Evolutionary conservation across 805 yeast species (phyloP).

Genomic region (Starmerella potacharoeniae): DNA sequence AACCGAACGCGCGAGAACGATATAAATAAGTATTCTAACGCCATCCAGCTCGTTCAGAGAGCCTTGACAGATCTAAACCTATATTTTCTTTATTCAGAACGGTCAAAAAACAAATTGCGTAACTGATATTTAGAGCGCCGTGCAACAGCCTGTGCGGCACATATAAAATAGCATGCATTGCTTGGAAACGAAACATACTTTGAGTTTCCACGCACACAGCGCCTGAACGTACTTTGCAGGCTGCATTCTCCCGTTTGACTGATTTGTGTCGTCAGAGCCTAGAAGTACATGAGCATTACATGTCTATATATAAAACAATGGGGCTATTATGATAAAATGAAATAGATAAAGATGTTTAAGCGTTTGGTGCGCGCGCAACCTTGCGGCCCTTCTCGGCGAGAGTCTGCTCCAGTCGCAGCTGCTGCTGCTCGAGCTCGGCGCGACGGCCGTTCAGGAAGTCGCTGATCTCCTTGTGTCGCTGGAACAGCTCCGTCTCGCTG

Average conservation of each 20-base stretch:
- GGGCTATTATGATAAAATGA: neutral
- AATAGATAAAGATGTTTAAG: neutral
- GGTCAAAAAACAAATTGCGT: no score
- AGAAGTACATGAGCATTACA: neutral
- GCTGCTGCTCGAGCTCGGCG: constrained; percentile 82
- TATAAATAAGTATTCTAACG: no score
- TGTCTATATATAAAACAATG: neutral
- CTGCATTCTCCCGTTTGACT: no score
- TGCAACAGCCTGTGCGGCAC: no score
- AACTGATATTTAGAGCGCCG: no score
- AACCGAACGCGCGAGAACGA: neutral
- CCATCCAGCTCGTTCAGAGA: no score
- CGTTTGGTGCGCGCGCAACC: neutral
- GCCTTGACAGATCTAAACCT: no score
- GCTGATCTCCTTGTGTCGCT: constrained; percentile 94
- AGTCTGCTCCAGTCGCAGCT: constrained; percentile 45
- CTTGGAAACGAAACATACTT: no score
- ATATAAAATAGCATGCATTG: no score
- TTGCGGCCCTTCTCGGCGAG: constrained; percentile 13
- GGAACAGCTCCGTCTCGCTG: constrained; percentile 90
- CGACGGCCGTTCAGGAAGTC: constrained; percentile 83
- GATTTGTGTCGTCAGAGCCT: neutral
- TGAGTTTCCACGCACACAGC: no score
- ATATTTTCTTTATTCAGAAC: no score
- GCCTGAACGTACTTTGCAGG: no score